These are phyloP conservation scores for Boletus subcaerulescens DNA, from an alignment of 768 basidiomycete species.

Conservation along the genomic window DNA sequence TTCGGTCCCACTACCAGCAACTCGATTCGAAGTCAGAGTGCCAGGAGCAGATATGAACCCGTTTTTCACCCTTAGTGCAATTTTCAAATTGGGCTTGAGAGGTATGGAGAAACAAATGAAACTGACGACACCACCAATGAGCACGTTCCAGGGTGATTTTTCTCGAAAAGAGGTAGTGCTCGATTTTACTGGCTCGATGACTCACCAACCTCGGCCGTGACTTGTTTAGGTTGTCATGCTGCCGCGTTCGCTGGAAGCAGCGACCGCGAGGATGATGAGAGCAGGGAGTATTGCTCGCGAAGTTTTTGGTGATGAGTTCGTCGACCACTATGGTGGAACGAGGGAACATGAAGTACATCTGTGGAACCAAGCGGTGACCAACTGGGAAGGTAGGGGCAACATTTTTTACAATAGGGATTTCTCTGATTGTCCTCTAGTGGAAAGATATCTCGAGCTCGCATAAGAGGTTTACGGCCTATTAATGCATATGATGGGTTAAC, in stretches of 20 bases:
- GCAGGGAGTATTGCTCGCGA: conserved; percentile 80
- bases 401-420: background rate
- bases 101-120: conserved; percentile 78
- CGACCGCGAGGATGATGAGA: conserved; percentile 78
- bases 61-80: conserved; percentile 82
- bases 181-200: conserved; percentile 6
- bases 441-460: conserved; percentile 82
- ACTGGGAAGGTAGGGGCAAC: conserved; percentile 77
- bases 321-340: conserved; percentile 95
- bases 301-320: conserved; percentile 84
- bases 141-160: conserved; percentile 25
- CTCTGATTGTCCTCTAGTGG: conserved; percentile 47
- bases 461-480: conserved; percentile 25
- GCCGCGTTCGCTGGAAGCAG: conserved; percentile 74
- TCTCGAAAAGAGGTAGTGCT: conserved; percentile 59
- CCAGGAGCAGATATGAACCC: conserved; percentile 98
- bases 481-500: background rate
- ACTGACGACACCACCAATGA: conserved; percentile 70
- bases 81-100: conserved; percentile 82
- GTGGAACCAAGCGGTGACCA: conserved; percentile 89
- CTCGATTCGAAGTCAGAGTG: conserved; percentile 89
- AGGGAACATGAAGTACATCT: conserved; percentile 84
- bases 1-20: conserved; percentile 73
- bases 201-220: background rate
- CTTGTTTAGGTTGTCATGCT: conserved; percentile 63